Conservation (phyloP, 2,329 filamentous ascomycete species). For the Massarina eburnea region DNA sequence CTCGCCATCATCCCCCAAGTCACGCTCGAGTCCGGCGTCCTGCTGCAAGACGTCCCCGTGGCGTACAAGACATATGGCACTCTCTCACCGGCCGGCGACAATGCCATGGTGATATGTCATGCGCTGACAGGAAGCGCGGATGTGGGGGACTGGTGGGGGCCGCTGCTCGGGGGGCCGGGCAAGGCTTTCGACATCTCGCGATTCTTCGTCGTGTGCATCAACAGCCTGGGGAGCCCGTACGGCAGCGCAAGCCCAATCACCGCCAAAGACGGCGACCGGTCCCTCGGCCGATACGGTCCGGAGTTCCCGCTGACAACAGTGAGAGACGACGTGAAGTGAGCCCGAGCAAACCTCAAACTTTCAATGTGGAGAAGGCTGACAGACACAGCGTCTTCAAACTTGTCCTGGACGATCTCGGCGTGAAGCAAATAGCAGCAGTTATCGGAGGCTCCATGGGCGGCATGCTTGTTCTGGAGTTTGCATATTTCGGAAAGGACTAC, state of each 20-base stretch:
- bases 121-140: constrained; percentile 84
- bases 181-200: constrained; percentile 78
- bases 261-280: constrained; percentile 75
- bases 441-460: constrained; percentile 84
- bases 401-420: constrained; percentile 76
- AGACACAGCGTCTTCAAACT: constrained; percentile 70
- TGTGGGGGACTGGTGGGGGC: constrained; percentile 87
- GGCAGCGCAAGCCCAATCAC: constrained; percentile 88
- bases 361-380: constrained; percentile 10
- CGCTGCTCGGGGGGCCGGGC: constrained; percentile 74
- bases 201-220: constrained; percentile 86
- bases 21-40: constrained; percentile 88
- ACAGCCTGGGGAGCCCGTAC: constrained; percentile 82
- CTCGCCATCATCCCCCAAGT: constrained; percentile 87
- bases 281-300: constrained; percentile 80
- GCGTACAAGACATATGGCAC: constrained; percentile 65
- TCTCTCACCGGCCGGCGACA: constrained; percentile 59
- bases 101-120: constrained; percentile 73
- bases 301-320: constrained; percentile 97
- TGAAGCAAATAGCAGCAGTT: constrained; percentile 75
- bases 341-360: constrained; percentile 7
- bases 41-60: constrained; percentile 71
- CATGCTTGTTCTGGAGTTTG: constrained; percentile 90
- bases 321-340: constrained; percentile 90
- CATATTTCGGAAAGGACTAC: constrained; percentile 86